Evolutionary conservation across 1,139 yeast species (phyloP).

Genomic region (Pichia sp.): DNA sequence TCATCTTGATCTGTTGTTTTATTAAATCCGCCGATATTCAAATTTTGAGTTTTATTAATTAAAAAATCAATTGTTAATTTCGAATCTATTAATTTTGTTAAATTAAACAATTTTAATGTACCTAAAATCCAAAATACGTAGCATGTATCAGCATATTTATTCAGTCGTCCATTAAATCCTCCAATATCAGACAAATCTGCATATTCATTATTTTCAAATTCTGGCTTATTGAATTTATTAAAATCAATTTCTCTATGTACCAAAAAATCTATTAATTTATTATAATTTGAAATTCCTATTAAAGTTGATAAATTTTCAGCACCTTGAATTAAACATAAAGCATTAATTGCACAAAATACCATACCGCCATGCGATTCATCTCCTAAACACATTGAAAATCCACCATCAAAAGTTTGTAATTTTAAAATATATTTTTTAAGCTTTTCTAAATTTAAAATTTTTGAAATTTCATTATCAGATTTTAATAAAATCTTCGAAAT

Average conservation of each 20-base stretch:
- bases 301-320: conserved; percentile 3
- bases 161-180: conserved; percentile 83
- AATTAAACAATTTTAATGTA: conserved; percentile 42
- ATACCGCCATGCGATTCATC: conserved; percentile 85
- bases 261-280: conserved; percentile 55
- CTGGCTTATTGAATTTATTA: conserved; percentile 23
- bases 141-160: conserved; percentile 85
- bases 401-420: conserved; percentile 58
- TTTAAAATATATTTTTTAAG: conserved; percentile 39
- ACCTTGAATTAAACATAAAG: conserved; percentile 47
- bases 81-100: conserved; percentile 34
- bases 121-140: conserved; percentile 86
- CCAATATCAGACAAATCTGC: conserved; percentile 50
- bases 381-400: conserved; percentile 43
- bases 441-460: conserved; percentile 39
- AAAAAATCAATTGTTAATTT: conserved; percentile 41
- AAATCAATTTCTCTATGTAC: conserved; percentile 55
- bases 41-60: conserved; percentile 55
- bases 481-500: conserved; percentile 50
- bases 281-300: too few relatives aligned
- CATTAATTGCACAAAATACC: conserved; percentile 78
- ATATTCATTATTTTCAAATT: conserved; percentile 31
- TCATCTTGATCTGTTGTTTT: conserved; percentile 44
- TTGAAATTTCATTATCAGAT: conserved; percentile 15
- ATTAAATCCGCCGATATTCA: conserved; percentile 74